Base-by-base conservation (phyloP, 345 rosid species). In the Geranium brycei region DNA sequence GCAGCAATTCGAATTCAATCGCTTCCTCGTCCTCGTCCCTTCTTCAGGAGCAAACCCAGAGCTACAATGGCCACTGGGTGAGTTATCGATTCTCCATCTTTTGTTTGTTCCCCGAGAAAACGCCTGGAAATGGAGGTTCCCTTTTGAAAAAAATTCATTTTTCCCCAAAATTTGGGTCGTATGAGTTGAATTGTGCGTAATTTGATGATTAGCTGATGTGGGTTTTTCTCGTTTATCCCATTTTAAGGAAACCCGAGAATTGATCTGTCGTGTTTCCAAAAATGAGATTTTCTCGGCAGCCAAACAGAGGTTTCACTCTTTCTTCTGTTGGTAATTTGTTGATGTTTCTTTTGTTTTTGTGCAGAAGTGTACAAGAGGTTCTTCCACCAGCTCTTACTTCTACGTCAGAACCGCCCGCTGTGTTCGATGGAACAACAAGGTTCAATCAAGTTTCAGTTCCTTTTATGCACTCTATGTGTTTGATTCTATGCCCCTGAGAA, bases 351-450 rank as follows among this genome's bases (percentile, higher is more conserved):
- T 59, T 35, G 41, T 35, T 17, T 70, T 5, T 63, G 6, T 68
- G 62, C 65, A 80, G 80, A 71, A 72, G 79, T 58, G 72, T 63
- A 60, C 62, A 69, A 62, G 88, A 83, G 75, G 66, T 53, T 75
- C 80, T 83, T 57, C 86, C 86, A 2, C 81, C 87, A 17, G 81
- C 81, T 71, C 81, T 84, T 59, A 85, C 84, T 68, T 85, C 92
- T 35, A 64, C 83, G 72, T 83, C 95, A 2, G 83, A 85, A 28
- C 86, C 83, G 56, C 77, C 89, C 62, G 82, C 84, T 66, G 10
- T 87, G 19, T 90, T 88, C 57, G 87, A 91, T 71, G 97, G 97
- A 71, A 71, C 87, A 7, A 79, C 97, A 55, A 91, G 97, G 95
- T 85, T 62, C 17, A 17, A 14, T 11, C 51, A 14, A 58, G 10